phyloP scores from a whole-genome alignment of 1,284 basidiomycete genomes.

The Boletus albobrunnescens region DNA sequence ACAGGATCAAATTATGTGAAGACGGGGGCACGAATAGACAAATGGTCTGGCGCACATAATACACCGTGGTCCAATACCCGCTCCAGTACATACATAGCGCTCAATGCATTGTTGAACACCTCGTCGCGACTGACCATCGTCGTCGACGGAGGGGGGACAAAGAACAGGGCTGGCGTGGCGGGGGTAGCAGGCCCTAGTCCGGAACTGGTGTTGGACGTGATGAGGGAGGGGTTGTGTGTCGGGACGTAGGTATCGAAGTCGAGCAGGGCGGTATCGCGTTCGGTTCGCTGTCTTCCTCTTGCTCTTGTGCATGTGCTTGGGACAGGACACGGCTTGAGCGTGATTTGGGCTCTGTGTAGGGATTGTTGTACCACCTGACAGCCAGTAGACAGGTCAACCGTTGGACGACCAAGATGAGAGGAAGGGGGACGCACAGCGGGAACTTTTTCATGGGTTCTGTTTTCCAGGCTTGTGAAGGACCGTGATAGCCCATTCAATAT shows the following conservation, averaged over 20 bases:
- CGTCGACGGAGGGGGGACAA: constrained; percentile 32
- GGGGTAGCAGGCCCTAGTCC: constrained; percentile 6
- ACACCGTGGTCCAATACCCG: constrained; percentile 80
- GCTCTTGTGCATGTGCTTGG: constrained; percentile 5
- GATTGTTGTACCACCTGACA: constrained; percentile 71
- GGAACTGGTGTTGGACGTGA: constrained; percentile 17
- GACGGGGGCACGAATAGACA: not conserved
- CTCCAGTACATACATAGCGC: constrained; percentile 81
- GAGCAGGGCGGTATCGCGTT: constrained; percentile 52
- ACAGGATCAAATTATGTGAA: not conserved
- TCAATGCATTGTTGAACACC: constrained; percentile 66
- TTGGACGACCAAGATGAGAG: not conserved
- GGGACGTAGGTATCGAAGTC: constrained; percentile 69
- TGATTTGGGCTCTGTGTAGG: constrained; percentile 35
- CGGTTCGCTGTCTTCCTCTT: constrained; percentile 6
- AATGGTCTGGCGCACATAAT: constrained; percentile 50
- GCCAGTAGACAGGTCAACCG: not conserved
- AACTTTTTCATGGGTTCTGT: constrained; percentile 62
- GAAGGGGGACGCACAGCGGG: constrained; percentile 50
- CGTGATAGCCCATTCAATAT: too few relatives aligned
- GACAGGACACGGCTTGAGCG: constrained; percentile 13
- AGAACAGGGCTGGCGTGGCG: constrained; percentile 16
- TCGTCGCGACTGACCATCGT: constrained; percentile 58
- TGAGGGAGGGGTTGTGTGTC: constrained; percentile 55
- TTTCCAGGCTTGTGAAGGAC: constrained; percentile 68